A percentile compares a stretch with the other conserved stretches of the same genome.
Evolutionary conservation across 2,329 filamentous ascomycete genomes (phyloP).

Genomic region (Pseudogymnoascus sp.): DNA sequence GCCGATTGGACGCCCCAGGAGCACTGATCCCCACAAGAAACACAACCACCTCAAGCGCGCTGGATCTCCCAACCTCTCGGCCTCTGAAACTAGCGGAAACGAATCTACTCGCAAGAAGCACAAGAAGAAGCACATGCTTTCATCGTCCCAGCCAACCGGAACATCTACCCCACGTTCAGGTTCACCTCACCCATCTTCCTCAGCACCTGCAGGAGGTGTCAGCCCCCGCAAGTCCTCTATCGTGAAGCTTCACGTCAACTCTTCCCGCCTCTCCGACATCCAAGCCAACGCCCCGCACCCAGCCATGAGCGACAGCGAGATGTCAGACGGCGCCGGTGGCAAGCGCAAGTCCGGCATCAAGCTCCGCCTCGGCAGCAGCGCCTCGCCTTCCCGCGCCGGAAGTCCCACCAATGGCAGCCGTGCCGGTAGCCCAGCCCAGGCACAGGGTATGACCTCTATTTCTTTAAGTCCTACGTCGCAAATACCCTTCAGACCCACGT

Average conservation of each 20-base stretch:
- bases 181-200: conserved; percentile 19
- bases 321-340: conserved; percentile 50
- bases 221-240: conserved; percentile 26
- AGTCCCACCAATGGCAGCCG: conserved; percentile 50
- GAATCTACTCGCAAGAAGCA: conserved; percentile 78
- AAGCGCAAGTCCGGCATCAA: conserved; percentile 54
- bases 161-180: conserved; percentile 42
- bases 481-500: neutral
- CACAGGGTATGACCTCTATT: neutral
- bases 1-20: conserved; percentile 50
- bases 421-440: conserved; percentile 48
- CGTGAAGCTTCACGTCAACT: conserved; percentile 24
- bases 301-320: conserved; percentile 63
- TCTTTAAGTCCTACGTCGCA: neutral
- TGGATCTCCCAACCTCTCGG: conserved; percentile 71
- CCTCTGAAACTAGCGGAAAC: conserved; percentile 76
- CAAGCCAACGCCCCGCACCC: conserved; percentile 23
- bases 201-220: conserved; percentile 18
- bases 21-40: conserved; percentile 44
- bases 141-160: conserved; percentile 44
- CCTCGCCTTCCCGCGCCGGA: conserved; percentile 24
- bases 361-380: conserved; percentile 38
- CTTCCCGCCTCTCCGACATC: conserved; percentile 26
- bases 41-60: conserved; percentile 67
- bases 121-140: conserved; percentile 55